phyloP scores from a whole-genome alignment of 2,329 filamentous ascomycete species.

The Cercospora sojina region DNA sequence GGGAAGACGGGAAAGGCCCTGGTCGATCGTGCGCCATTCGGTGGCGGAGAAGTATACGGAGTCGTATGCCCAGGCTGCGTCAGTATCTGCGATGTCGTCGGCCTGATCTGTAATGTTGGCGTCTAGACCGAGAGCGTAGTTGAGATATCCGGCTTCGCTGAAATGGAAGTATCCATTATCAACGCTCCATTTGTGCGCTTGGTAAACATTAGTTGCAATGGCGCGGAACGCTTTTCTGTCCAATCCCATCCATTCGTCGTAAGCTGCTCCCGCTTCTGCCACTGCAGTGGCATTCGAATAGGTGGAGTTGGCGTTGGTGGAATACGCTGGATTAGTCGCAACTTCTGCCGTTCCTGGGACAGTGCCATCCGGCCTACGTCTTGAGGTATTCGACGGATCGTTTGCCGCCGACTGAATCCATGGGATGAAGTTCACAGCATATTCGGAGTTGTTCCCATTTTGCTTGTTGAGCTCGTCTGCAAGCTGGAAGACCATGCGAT shows the following conservation, averaged over 20 bases:
- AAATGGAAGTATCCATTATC: conserved; percentile 60
- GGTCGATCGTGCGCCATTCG: conserved; percentile 64
- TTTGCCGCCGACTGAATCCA: conserved; percentile 61
- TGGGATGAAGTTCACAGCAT: conserved; percentile 60
- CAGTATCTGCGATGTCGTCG: conserved; percentile 45
- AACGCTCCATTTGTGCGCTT: conserved; percentile 55
- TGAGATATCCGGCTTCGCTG: conserved; percentile 64
- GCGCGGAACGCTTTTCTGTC: conserved; percentile 34
- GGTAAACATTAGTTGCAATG: conserved; percentile 49
- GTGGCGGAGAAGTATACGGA: conserved; percentile 60
- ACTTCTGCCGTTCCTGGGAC: conserved; percentile 56
- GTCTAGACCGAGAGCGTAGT: conserved; percentile 56
- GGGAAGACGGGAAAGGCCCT: conserved; percentile 60
- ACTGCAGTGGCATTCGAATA: conserved; percentile 40
- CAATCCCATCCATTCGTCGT: conserved; percentile 41
- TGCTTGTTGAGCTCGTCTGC: conserved; percentile 59
- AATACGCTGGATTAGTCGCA: conserved; percentile 41
- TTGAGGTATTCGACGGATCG: conserved; percentile 51
- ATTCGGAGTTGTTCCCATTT: conserved; percentile 52
- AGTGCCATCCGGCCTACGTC: conserved; percentile 52
- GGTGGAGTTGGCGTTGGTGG: conserved; percentile 27
- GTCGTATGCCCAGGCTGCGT: conserved; percentile 57
- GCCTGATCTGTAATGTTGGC: conserved; percentile 58
- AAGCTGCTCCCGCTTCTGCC: conserved; percentile 42
- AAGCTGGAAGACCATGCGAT: conserved; percentile 64